These are phyloP conservation scores for Neonectria ditissima DNA, from an alignment of 2,329 filamentous ascomycete genomes.

Conservation along the genomic window DNA sequence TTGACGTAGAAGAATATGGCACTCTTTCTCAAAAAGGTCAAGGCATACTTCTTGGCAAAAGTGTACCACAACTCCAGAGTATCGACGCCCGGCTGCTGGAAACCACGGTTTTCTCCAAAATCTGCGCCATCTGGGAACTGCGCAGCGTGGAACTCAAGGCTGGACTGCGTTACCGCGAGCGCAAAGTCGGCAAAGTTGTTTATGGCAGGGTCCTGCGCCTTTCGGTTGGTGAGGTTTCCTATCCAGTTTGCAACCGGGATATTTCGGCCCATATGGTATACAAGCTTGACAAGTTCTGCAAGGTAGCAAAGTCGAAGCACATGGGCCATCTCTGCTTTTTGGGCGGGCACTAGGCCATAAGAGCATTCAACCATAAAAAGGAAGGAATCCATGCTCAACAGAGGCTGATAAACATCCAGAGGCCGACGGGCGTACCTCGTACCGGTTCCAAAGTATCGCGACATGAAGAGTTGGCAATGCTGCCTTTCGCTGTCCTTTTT, in stretches of 20 bases:
- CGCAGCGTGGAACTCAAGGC: conserved; percentile 55
- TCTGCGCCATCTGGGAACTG: conserved; percentile 42
- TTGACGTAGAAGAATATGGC: conserved; percentile 87
- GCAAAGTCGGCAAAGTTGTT: conserved; percentile 69
- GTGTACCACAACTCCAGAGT: conserved; percentile 66
- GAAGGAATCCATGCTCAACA: conserved; percentile 79
- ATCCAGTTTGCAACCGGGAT: conserved; percentile 64
- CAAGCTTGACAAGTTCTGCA: conserved; percentile 88
- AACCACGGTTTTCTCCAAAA: conserved; percentile 58
- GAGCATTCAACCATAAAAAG: conserved; percentile 85
- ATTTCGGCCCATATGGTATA: conserved; percentile 69
- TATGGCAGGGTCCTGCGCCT: conserved; percentile 60
- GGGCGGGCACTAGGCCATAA: conserved; percentile 74
- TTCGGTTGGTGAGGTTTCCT: conserved; percentile 56
- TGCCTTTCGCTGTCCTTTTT: conserved; percentile 76
- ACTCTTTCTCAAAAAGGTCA: conserved; percentile 90
- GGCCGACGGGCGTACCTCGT: conserved; percentile 55
- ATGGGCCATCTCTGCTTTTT: conserved; percentile 80
- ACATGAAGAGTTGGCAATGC: conserved; percentile 80
- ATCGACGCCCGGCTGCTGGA: conserved; percentile 67
- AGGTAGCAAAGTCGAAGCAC: conserved; percentile 88
- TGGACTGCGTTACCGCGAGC: conserved; percentile 58
- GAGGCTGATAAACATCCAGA: conserved; percentile 63
- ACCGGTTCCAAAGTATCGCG: conserved; percentile 61
- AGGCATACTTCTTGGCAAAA: conserved; percentile 82